These are phyloP conservation scores for Jaapia argillacea DNA, from an alignment of 768 basidiomycete species.

Conservation along the genomic window DNA sequence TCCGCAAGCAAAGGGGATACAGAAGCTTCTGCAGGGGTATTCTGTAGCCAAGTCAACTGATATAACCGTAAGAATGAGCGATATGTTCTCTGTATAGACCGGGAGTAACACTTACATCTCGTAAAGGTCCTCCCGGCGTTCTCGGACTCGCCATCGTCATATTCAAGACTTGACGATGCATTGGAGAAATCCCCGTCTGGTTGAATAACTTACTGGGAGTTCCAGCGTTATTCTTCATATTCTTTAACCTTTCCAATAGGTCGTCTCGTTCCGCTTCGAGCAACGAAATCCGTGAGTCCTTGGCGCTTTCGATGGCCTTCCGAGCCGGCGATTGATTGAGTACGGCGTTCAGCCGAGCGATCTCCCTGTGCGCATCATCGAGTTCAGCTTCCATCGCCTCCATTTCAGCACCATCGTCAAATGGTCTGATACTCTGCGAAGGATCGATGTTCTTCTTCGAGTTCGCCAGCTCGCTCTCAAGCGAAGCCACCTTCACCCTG, in stretches of 20 bases:
- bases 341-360: slow-evolving; percentile 55
- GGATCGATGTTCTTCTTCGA: slow-evolving; percentile 15
- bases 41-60: slow-evolving; percentile 69
- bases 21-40: slow-evolving; percentile 43
- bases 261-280: slow-evolving; percentile 73
- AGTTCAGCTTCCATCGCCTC: slow-evolving; percentile 68
- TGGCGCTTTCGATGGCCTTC: slow-evolving; percentile 69
- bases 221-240: slow-evolving; percentile 39
- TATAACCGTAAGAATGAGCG: slow-evolving; percentile 1
- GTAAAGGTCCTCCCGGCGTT: slow-evolving; percentile 71
- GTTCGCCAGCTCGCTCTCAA: slow-evolving; percentile 46
- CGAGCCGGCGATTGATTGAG: slow-evolving; percentile 66
- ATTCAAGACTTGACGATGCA: slow-evolving; percentile 61
- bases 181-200: slow-evolving; percentile 59
- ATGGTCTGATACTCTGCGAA: slow-evolving; percentile 17
- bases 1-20: slow-evolving; percentile 59
- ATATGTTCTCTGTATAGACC: not conserved
- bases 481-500: slow-evolving; percentile 34
- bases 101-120: slow-evolving; percentile 46
- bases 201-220: slow-evolving; percentile 50
- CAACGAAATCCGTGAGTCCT: slow-evolving; percentile 64
- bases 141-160: slow-evolving; percentile 61
- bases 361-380: slow-evolving; percentile 67
- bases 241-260: slow-evolving; percentile 58
- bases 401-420: slow-evolving; percentile 38